Evolutionary conservation across 257 asterid species (phyloP).

Genomic region (Eustoma russellianum): DNA sequence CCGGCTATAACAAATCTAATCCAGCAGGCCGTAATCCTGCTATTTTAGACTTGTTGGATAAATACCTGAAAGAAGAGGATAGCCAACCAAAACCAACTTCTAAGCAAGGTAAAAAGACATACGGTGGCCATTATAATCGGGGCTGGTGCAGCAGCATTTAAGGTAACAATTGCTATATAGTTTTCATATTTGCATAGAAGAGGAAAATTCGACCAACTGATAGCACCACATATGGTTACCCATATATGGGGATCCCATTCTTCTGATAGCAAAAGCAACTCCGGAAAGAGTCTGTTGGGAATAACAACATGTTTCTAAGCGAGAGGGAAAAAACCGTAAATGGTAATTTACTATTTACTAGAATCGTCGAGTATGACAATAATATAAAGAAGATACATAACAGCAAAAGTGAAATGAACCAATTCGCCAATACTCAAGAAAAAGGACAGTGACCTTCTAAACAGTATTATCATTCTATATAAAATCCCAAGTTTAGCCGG

Average conservation of each 20-base stretch:
- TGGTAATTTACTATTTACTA: too few species aligned
- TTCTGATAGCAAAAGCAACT: conserved; percentile 36
- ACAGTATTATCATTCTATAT: too few species aligned
- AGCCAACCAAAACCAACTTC: conserved; percentile 20
- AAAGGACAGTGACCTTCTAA: too few species aligned
- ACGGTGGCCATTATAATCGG: conserved; percentile 36
- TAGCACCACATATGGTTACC: conserved; percentile 63
- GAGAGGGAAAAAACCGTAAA: too few species aligned
- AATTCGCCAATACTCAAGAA: too few species aligned
- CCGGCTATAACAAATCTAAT: conserved; percentile 23
- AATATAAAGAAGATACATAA: too few species aligned
- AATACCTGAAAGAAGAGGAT: conserved; percentile 23
- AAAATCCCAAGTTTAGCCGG: too few species aligned
- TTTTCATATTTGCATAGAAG: conserved; percentile 33
- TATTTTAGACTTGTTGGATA: conserved; percentile 66
- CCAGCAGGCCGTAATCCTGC: conserved; percentile 81
- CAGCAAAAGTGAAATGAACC: too few species aligned
- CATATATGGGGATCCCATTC: conserved; percentile 55
- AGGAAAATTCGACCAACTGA: conserved; percentile 28
- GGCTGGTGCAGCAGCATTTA: conserved; percentile 72
- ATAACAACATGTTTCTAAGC: conserved; percentile 61
- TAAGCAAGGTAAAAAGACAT: conserved; percentile 4
- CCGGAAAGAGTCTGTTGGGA: conserved; percentile 46
- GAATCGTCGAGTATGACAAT: too few species aligned
- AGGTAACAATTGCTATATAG: conserved; percentile 52